Base-by-base conservation (phyloP, 441 rosid species). In the Sinapis alba region DNA sequence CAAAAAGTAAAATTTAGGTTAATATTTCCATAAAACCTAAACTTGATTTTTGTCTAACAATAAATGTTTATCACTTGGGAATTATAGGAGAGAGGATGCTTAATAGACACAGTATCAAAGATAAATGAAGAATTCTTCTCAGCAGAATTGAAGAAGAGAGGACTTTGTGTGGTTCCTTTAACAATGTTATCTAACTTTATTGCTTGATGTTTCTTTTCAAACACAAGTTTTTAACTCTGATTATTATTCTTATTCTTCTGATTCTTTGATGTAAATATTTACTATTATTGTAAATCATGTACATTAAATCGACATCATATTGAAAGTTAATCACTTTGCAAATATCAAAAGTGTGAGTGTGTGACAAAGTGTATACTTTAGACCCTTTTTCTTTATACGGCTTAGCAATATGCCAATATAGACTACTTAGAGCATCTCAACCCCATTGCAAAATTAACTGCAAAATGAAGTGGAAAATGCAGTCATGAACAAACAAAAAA, bases 111-210 rank as follows among this genome's bases (percentile, higher is more conserved):
- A 50, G 58, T 75, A 73, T 73, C 50, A 3, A 78, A 56, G 56
- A 68, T 66, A 69, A 57, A 13, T 71, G 73, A 50, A 65, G 58
- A 65, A 36, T 50, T 50, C 57, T 26, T 78, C 69, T 64, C 32
- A 20, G 71, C 82, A 12, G 82, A 83, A 64, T 58, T 87, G 79
- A 82, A 83, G 81, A 81, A 83, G 62, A 86, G 72, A 72, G 88
- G 87, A 58, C 86, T 82, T 65, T 84, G 89, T 75, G 77, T 87
- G 50, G 89, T 50, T 83, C 86, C 87, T 68, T 67, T 84, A 45
- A 68, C 87, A 0, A 51, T 75, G 78, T 77, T 75, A 28, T 82
- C 76, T 6, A 79, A 85, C 71, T 80, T 72, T 71, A 70, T 84
- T 45, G 83, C 67, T 65, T 63, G 53, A 78, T 60, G 15, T 0